A percentile compares a stretch with the other conserved stretches of the same genome.
Conservation (phyloP, 2,329 filamentous ascomycete species). For the Penicillium paneum region DNA sequence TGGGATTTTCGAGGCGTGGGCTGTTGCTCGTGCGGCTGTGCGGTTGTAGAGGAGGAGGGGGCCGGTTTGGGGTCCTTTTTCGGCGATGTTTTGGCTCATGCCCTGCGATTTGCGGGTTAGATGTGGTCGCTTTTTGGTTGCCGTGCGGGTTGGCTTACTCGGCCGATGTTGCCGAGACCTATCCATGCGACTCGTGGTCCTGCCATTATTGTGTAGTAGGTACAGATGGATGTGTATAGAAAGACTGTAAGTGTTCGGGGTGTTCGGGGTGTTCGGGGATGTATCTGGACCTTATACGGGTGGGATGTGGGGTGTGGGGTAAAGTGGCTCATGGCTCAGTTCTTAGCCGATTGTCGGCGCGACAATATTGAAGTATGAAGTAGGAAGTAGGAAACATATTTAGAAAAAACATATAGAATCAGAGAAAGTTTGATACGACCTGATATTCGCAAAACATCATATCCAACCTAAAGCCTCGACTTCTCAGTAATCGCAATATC, state of each 20-base stretch:
- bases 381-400: no score
- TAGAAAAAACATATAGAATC: background rate
- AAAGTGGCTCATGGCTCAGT: constrained; percentile 10
- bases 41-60: constrained; percentile 81
- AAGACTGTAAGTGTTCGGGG: background rate
- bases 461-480: constrained; percentile 10
- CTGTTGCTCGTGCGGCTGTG: constrained; percentile 62
- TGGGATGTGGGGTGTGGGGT: constrained; percentile 16
- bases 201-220: constrained; percentile 20
- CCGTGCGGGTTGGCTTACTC: constrained; percentile 51
- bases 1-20: constrained; percentile 59
- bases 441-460: background rate
- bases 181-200: constrained; percentile 66
- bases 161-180: constrained; percentile 84
- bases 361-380: background rate
- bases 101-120: constrained; percentile 51
- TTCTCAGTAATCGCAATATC: constrained; percentile 27
- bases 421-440: background rate
- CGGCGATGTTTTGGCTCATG: constrained; percentile 78
- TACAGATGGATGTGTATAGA: background rate
- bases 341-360: constrained; percentile 11
- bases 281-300: background rate
- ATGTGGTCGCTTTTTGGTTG: background rate
- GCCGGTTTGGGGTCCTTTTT: constrained; percentile 68
- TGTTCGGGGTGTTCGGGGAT: background rate